Evolutionary conservation across 352 stramenopile genomes (phyloP), one percentile per base, ranked within the genome.

Genomic region (Pythium inflatum): DNA sequence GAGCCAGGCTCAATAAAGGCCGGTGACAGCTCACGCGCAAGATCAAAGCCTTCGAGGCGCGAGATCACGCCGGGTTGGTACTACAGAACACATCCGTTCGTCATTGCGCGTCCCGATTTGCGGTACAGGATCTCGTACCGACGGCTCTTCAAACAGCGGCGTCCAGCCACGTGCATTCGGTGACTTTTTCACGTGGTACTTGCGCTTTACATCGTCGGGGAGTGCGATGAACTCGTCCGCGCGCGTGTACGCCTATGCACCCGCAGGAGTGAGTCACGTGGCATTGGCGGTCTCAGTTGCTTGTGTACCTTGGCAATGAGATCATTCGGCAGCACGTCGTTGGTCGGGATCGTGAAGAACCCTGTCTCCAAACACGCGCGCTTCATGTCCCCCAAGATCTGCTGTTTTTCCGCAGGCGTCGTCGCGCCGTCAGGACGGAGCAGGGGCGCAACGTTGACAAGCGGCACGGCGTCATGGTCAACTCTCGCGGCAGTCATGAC

Each of bases 131-230:
- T n/a, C n/a, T 28, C 73, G 18, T 70, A 93, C 87, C 73, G 87
- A 92, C 28, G 87, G 87, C 64, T 94, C 85, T 73, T 92, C 87
- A 60, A 92, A 91, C 80, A 94, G 85, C 14, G 87, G 87, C 45
- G 84, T 94, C 87, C 87, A 94, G 41, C 87, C 87, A 46, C 85
- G 80, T 25, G 82, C 79, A 64, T 92, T 92, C 18, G 83, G 83
- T 4, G 83, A 83, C 46, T 79, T 87, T 62, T 92, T 91, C 75
- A 88, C 85, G 49, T 93, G 83, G 51, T 93, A 95, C 57, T 91
- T 79, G 16, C 77, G 74, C 74, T 95, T 95, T 31, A 93, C 62
- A 0, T 67, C 70, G 1, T 81, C 60, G 1, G 85, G 85, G 4
- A 95, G 70, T 30, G 78, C 81, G 27, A 91, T 74, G 66, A 92